These are phyloP conservation scores for Cutaneotrichosporon sp. DNA, from an alignment of 1,284 basidiomycete species.

Conservation along the genomic window DNA sequence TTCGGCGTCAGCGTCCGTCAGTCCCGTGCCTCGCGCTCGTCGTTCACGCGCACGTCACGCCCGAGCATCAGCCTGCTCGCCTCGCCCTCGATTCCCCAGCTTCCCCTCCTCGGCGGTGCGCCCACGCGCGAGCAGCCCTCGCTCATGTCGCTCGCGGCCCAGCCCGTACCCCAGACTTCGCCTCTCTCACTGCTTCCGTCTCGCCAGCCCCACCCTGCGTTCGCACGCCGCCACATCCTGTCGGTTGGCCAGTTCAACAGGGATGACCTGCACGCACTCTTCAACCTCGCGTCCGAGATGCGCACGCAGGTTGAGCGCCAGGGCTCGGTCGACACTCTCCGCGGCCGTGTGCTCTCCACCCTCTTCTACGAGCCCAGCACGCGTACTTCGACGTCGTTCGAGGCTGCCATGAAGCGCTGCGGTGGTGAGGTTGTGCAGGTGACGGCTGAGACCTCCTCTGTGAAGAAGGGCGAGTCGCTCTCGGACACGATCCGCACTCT, in stretches of 20 bases:
- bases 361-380: constrained; percentile 98
- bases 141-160: constrained; percentile 47
- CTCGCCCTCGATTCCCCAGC: constrained; percentile 18
- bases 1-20: constrained; percentile 58
- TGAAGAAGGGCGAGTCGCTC: constrained; percentile 90
- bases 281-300: constrained; percentile 96
- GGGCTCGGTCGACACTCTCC: constrained; percentile 83
- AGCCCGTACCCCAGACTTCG: constrained; percentile 24
- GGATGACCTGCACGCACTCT: constrained; percentile 88
- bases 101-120: constrained; percentile 27
- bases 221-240: constrained; percentile 85
- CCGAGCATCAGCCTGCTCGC: constrained; percentile 33
- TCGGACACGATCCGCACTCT: constrained; percentile 93
- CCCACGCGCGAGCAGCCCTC: constrained; percentile 27
- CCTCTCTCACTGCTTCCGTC: constrained; percentile 54
- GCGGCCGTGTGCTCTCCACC: constrained; percentile 89
- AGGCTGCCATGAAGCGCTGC: constrained; percentile 97
- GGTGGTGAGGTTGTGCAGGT: constrained; percentile 92
- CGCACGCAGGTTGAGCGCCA: constrained; percentile 89
- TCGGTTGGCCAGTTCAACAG: constrained; percentile 92
- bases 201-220: constrained; percentile 64
- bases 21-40: constrained; percentile 20
- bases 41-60: constrained; percentile 45
- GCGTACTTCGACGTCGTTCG: constrained; percentile 93
- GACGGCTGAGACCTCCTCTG: constrained; percentile 77